Evolutionary conservation across 129 eudicot species (phyloP), one percentile per base, ranked within the genome.

Genomic region (Flaveria brownii): DNA sequence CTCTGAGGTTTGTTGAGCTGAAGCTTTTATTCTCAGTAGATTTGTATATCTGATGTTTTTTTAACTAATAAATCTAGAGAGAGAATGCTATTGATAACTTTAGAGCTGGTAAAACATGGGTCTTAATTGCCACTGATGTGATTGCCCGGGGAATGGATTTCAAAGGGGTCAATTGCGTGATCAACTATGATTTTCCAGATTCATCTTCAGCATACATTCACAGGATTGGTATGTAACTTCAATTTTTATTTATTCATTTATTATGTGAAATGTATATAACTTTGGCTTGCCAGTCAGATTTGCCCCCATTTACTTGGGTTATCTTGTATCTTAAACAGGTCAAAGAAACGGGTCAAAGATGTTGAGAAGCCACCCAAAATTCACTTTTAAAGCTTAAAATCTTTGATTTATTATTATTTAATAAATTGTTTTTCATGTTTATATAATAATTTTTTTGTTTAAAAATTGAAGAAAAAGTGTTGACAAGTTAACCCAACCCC

Each of bases 111-210:
- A 91, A 94, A 81, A 91, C 99, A 68, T 94, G 99, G 99, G 94
- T 94, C 73, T 80, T 94, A 67, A 91, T 94, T 65, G 99, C 99
- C 25, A 91, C 97, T n/a, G 97, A 94, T 76, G 97, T 94, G 62
- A 82, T 91, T 72, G 93, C 97, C 30, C 97, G 97, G 22, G 99
- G 99, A 39, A 89, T 94, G 99, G 99, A 94, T 85, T 94, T 94
- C 77, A 94, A 94, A 87, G 99, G 99, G 54, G 86, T 94, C 76
- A 94, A 94, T 73, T 89, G 97, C 59, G 99, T 94, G 84, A 89
- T 94, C 30, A 94, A 94, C 79, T 94, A 94, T 77, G 99, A 94
- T 81, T 94, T 94, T 54, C 99, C 99, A 17, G 99, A 94, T 73
- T 91, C 99, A 68, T 81, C 97, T 56, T 83, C 99, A 60, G 90